Evolutionary conservation across 805 yeast genomes (phyloP).

Genomic region (Sungouiella thailandica): DNA sequence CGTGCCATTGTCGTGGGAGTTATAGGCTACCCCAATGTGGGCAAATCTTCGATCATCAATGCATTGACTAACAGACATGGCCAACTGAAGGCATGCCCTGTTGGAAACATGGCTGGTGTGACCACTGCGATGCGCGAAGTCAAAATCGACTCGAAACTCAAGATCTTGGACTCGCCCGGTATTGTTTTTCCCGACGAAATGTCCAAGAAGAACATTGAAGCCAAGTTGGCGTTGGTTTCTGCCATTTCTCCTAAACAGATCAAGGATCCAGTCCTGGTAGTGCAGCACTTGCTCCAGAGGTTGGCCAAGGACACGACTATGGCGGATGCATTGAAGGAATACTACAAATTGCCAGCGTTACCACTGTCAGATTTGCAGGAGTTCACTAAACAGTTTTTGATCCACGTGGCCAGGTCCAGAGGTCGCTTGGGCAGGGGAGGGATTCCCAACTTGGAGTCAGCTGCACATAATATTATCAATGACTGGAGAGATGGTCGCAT

Average conservation of each 20-base stretch:
- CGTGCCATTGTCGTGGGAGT: conserved; percentile 92
- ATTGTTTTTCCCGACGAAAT: conserved; percentile 83
- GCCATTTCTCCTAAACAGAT: conserved; percentile 87
- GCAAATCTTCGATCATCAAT: conserved; percentile 91
- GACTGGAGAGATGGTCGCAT: conserved; percentile 98
- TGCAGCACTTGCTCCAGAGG: conserved; percentile 69
- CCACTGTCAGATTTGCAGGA: conserved; percentile 69
- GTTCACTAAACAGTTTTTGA: conserved; percentile 78
- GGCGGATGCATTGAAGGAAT: conserved; percentile 68
- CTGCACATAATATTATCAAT: conserved; percentile 74
- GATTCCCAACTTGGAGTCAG: conserved; percentile 80
- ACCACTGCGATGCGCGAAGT: conserved; percentile 90
- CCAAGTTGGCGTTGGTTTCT: conserved; percentile 82
- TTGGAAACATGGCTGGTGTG: conserved; percentile 96
- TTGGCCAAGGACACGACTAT: conserved; percentile 67
- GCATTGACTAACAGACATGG: conserved; percentile 81
- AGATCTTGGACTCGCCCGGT: conserved; percentile 93
- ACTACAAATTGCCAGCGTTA: conserved; percentile 77
- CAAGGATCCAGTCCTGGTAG: conserved; percentile 78
- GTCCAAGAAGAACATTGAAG: conserved; percentile 43
- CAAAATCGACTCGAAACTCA: conserved; percentile 84
- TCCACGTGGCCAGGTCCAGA: conserved; percentile 86
- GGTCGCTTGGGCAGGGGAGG: conserved; percentile 95
- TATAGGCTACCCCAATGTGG: conserved; percentile 96
- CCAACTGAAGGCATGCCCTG: conserved; percentile 78